These are phyloP conservation scores for Byssochlamys sp. DNA, from an alignment of 2,329 filamentous ascomycete genomes.

Conservation along the genomic window DNA sequence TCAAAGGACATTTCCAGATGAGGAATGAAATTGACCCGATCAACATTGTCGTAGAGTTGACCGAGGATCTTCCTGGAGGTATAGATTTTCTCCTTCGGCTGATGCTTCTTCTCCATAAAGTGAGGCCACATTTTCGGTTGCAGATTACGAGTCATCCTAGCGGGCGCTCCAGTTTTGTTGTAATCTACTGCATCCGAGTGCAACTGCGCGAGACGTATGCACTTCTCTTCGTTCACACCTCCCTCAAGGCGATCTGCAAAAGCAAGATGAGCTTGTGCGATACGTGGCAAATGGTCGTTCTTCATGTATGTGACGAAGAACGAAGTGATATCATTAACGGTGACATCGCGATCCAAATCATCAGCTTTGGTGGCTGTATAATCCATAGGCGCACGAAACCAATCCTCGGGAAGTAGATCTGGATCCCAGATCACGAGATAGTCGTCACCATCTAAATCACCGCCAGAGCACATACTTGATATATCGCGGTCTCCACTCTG, in stretches of 20 bases:
- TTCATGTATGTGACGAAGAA: slow-evolving; percentile 94
- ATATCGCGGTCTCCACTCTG: slow-evolving; percentile 73
- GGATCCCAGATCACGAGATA: slow-evolving; percentile 89
- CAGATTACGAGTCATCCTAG: slow-evolving; percentile 54
- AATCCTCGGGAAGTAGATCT: slow-evolving; percentile 57
- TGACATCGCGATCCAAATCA: slow-evolving; percentile 53
- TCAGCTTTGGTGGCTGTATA: slow-evolving; percentile 53
- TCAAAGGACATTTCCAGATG: slow-evolving; percentile 69
- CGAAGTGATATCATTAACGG: slow-evolving; percentile 60
- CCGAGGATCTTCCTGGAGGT: slow-evolving; percentile 64
- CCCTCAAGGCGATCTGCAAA: slow-evolving; percentile 54
- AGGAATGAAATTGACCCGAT: slow-evolving; percentile 59
- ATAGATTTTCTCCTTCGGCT: slow-evolving; percentile 46
- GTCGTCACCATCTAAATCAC: slow-evolving; percentile 91
- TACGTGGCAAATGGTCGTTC: slow-evolving; percentile 68
- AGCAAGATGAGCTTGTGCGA: slow-evolving; percentile 74
- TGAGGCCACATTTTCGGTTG: slow-evolving; percentile 64
- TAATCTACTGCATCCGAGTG: slow-evolving; percentile 93
- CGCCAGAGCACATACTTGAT: slow-evolving; percentile 89
- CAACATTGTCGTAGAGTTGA: slow-evolving; percentile 68
- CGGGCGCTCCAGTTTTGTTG: slow-evolving; percentile 75
- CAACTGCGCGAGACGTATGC: slow-evolving; percentile 64
- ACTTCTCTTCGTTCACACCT: slow-evolving; percentile 60
- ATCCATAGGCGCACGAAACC: slow-evolving; percentile 70
- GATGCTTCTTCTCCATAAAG: slow-evolving; percentile 66